These are phyloP conservation scores for Mediolabrus comicus DNA, from an alignment of 108 stramenopile genomes.

Conservation along the genomic window DNA sequence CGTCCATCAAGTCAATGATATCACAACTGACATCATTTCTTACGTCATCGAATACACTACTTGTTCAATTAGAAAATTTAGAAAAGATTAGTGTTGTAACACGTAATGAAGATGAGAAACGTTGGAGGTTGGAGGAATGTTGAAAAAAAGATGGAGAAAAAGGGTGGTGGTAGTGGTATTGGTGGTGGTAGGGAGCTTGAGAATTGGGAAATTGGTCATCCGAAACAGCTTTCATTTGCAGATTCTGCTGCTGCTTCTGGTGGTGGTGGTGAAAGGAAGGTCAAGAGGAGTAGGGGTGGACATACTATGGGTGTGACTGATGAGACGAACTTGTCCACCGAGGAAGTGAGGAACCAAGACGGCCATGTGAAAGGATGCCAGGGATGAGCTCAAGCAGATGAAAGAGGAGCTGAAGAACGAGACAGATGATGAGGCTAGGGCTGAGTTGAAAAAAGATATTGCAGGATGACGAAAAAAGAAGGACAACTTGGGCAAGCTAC, in stretches of 20 bases:
- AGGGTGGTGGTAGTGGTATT: background rate
- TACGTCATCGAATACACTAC: background rate
- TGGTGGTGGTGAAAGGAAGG: conserved; percentile 14
- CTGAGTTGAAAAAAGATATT: conserved; percentile 14
- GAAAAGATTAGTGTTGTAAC: background rate
- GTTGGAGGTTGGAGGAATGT: conserved; percentile 14
- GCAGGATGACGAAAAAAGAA: conserved; percentile 18
- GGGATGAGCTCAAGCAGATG: conserved; percentile 6
- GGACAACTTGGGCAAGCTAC: conserved; percentile 16
- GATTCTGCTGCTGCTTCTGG: no score
- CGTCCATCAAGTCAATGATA: conserved; percentile 16
- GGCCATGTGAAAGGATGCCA: conserved; percentile 16
- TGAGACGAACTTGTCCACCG: no score
- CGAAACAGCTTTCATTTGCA: no score
- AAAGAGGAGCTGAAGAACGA: conserved; percentile 14
- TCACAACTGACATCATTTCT: conserved; percentile 12
- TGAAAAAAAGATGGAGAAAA: background rate
- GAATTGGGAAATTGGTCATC: background rate
- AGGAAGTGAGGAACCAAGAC: no score
- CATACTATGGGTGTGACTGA: no score
- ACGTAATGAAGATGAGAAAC: conserved; percentile 14
- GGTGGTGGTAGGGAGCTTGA: background rate
- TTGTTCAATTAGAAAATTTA: conserved; percentile 4
- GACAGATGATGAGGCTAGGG: conserved; percentile 8
- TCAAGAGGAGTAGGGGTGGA: conserved; percentile 34